phyloP scores from a whole-genome alignment of 1,284 basidiomycete species.

The Rhodotorula sp. region DNA sequence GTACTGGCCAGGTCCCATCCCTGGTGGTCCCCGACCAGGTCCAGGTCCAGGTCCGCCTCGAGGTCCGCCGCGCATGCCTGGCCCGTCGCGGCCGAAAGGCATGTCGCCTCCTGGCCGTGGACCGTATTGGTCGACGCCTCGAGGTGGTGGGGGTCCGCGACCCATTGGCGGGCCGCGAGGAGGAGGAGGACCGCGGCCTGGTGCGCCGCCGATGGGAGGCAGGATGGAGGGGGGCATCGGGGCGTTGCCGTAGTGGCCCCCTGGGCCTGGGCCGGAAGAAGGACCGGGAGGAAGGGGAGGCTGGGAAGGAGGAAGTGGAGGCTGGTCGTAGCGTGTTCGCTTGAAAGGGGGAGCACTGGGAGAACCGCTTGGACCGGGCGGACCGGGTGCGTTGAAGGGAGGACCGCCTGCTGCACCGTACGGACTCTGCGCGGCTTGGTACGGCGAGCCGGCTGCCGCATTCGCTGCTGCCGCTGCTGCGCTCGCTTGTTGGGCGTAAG shows the following conservation, averaged over 20 bases:
- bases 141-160: no score
- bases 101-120: no score
- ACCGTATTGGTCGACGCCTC: no score
- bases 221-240: conserved; percentile 29
- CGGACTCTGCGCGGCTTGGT: neutral
- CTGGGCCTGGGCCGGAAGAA: conserved; percentile 7
- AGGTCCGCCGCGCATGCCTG: neutral
- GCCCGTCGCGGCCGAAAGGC: no score
- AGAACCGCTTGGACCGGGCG: conserved; percentile 1
- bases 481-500: conserved; percentile 19
- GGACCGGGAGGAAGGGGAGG: conserved; percentile 21
- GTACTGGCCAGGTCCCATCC: neutral
- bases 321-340: conserved; percentile 38
- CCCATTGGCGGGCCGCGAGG: conserved; percentile 3
- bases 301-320: conserved; percentile 1
- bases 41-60: conserved; percentile 4
- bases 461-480: neutral
- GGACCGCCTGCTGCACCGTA: conserved; percentile 8
- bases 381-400: neutral
- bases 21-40: no score
- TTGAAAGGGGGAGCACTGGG: conserved; percentile 40
- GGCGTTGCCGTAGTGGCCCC: neutral
- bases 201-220: conserved; percentile 26
- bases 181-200: neutral
- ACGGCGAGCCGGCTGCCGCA: conserved; percentile 9